These are phyloP conservation scores for Isabelozyma pseudorhagii DNA, from an alignment of 805 yeast genomes.

Conservation along the genomic window DNA sequence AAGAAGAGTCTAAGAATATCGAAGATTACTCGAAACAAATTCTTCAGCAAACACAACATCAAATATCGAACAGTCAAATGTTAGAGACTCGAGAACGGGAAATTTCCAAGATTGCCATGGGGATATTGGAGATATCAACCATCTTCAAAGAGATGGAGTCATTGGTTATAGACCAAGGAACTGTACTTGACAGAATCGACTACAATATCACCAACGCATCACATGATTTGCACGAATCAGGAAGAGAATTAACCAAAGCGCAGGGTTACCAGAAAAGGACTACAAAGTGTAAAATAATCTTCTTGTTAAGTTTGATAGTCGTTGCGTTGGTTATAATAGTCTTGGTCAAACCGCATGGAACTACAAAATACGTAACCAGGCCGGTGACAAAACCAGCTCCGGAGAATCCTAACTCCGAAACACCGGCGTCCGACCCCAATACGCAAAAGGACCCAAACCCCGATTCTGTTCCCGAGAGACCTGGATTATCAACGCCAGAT, in stretches of 20 bases:
- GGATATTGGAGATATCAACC: constrained; percentile 88
- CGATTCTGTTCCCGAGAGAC: not conserved
- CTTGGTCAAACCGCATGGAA: constrained; percentile 56
- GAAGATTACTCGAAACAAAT: constrained; percentile 38
- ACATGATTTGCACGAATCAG: constrained; percentile 71
- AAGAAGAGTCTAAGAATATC: constrained; percentile 28
- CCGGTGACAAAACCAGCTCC: constrained; percentile 7
- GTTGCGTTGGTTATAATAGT: constrained; percentile 68
- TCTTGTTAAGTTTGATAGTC: constrained; percentile 68
- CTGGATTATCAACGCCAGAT: not conserved
- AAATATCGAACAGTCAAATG: constrained; percentile 17
- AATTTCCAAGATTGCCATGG: constrained; percentile 87
- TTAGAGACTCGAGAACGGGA: constrained; percentile 81
- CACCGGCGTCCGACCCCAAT: not conserved
- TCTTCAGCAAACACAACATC: constrained; percentile 22
- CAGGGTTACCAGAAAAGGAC: constrained; percentile 81
- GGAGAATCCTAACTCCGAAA: not conserved
- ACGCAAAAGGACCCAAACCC: constrained; percentile 1
- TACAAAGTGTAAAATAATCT: constrained; percentile 84
- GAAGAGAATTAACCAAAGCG: constrained; percentile 73
- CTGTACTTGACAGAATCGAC: constrained; percentile 88
- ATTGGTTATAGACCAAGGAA: constrained; percentile 92
- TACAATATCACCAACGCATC: constrained; percentile 84
- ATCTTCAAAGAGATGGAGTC: constrained; percentile 92
- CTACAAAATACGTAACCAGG: constrained; percentile 18